Percentiles rank a stretch among this genome's conserved stretches.
These are phyloP conservation scores for Cryptococcus deneoformans DNA, from an alignment of 1,284 basidiomycete species.

Conservation along the genomic window DNA sequence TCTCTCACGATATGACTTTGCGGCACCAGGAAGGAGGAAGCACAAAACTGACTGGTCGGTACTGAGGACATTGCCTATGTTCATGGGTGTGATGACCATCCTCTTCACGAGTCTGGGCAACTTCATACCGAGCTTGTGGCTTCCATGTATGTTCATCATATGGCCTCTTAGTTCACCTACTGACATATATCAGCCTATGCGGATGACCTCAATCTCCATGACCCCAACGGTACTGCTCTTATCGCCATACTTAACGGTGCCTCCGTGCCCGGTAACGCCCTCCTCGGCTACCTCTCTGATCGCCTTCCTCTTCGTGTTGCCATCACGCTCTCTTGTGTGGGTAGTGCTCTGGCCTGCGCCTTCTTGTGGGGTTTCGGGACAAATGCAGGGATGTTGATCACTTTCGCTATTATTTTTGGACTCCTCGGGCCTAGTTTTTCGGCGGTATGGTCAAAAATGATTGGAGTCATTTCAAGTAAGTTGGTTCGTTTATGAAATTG, in stretches of 20 bases:
- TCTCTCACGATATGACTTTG: slow-evolving; percentile 12
- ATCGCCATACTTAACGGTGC: slow-evolving; percentile 48
- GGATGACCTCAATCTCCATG: slow-evolving; percentile 30
- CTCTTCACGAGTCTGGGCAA: slow-evolving; percentile 44
- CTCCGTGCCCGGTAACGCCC: slow-evolving; percentile 41
- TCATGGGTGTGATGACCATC: slow-evolving; percentile 36
- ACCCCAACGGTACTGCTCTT: slow-evolving; percentile 41
- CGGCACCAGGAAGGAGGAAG: background rate
- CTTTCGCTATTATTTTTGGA: slow-evolving; percentile 36
- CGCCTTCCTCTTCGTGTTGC: slow-evolving; percentile 30
- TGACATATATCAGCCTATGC: slow-evolving; percentile 29
- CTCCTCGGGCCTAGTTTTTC: slow-evolving; percentile 33
- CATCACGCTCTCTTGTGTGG: slow-evolving; percentile 37
- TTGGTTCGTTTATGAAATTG: background rate
- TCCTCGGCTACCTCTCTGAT: slow-evolving; percentile 46
- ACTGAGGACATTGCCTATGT: slow-evolving; percentile 26
- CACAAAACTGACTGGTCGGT: slow-evolving; percentile 26
- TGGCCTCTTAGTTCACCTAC: background rate
- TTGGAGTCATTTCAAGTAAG: slow-evolving; percentile 32
- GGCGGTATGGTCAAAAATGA: slow-evolving; percentile 38
- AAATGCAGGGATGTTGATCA: slow-evolving; percentile 25
- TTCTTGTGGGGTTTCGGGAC: slow-evolving; percentile 49
- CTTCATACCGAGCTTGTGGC: slow-evolving; percentile 46
- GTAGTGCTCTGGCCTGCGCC: slow-evolving; percentile 36
- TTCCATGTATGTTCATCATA: slow-evolving; percentile 35